Evolutionary conservation across 2,329 filamentous ascomycete species (phyloP), one percentile per base, ranked within the genome.

Genomic region (Lachnellula occidentalis): DNA sequence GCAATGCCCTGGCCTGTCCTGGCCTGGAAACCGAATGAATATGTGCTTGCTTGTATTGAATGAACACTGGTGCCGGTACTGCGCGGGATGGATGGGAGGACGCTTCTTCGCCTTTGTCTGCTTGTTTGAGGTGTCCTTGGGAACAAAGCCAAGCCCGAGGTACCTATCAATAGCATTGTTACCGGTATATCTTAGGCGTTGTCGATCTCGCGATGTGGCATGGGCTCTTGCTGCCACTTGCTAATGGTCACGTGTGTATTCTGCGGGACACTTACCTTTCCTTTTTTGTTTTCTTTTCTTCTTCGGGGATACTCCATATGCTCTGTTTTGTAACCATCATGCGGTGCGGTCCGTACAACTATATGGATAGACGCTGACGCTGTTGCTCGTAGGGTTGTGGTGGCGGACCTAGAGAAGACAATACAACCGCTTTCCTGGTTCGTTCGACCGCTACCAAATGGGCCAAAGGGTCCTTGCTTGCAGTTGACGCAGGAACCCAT

Each of bases 401-500:
- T 49, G 94, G 94, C 55, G 94, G 94, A 50, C 94, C 94, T 34
- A 81, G 83, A 65, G 94, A 99, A 77, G 86, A 90, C 70, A 94
- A 92, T 69, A 87, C 90, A 22, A 96, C 92, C 0, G 90, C 91
- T 2, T 84, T 97, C 55, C 81, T 99, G 19, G 89, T 97, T 46
- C 87, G 92, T 46, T 92, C 92, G 4, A 79, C 87, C 9, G 81
- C 85, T 31, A 82, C 87, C 50, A 81, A 85, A 58, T 99, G 94
- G 94, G 76, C 80, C 48, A 87, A 85, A 64, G 86, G 88, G 45
- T 96, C 91, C 0, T 72, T 96, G 41, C 77, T 97, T 27, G 91
- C 92, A n/a, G 87, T 99, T 50, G 94, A 99, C 74, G 92, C 91
- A 9, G 94, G 94, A 47, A 90, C 92, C 34, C 88, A 96, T 69